Evolutionary conservation across 352 stramenopile genomes (phyloP), one percentile per base, ranked within the genome.

Genomic region (Globisporangium uncinulatum): DNA sequence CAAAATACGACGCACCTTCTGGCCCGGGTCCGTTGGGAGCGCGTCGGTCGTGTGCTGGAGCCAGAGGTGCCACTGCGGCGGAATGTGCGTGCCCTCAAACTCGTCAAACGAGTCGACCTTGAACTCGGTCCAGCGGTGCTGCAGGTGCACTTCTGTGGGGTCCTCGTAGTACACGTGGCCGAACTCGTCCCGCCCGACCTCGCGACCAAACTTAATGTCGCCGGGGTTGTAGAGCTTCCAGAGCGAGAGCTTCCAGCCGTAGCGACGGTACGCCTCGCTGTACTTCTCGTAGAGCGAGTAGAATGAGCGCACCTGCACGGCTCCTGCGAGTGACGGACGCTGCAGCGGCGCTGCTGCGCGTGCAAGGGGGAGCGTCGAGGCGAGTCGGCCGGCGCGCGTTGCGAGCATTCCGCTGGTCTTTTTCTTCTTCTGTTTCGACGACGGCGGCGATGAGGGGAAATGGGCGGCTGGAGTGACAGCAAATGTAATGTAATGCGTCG

Each of bases 191-290:
- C 87, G 61, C 42, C 85, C 85, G 24, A 95, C 83, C 41, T 79
- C 71, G 52, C 87, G 82, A 17, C 85, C 85, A 62, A 95, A 95
- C 69, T 95, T 95, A 65, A 95, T 81, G 60, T 95, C 85, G 14
- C 81, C 81, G 2, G 81, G 77, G 67, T 92, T 92, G 69, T 92
- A 95, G n/a, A 95, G 76, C 65, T 92, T 91, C 85, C 85, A 95
- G 42, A 95, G 71, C 51, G 76, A 79, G 9, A 74, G 68, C 77
- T 92, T 88, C 65, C 69, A 85, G 50, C 85, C 85, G 69, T 79
- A 95, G 51, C 83, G 83, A 67, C 89, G 86, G 69, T 83, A 70
- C 39, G 85, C 76, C 63, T 93, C 83, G 46, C 71, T 57, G 66
- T 95, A 95, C 66, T 95, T 95, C 61, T 93, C 74, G 32, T 77